Percentiles rank a stretch among this genome's conserved stretches.
Conservation (phyloP, 2,329 filamentous ascomycete species). For the Xylariomycetidae sp. region DNA sequence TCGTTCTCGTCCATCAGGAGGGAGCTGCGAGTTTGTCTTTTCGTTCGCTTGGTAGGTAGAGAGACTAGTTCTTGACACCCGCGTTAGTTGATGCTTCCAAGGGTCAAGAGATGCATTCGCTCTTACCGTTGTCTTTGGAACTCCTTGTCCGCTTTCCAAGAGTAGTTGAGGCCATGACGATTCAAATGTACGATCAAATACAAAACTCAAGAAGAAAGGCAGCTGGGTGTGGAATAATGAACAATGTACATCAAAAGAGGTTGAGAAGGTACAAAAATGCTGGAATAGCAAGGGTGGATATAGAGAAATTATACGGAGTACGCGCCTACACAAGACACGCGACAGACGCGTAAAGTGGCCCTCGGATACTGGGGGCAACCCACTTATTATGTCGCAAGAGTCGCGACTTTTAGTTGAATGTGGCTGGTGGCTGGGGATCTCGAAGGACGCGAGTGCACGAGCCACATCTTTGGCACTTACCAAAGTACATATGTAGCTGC, state of each 20-base stretch:
- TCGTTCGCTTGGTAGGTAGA: conserved; percentile 41
- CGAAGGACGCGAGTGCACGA: background rate
- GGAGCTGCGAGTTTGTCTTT: conserved; percentile 37
- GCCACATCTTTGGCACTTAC: too few species aligned
- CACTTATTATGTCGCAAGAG: too few species aligned
- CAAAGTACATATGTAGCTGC: too few species aligned
- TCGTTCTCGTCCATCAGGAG: conserved; percentile 63
- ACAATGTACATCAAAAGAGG: background rate
- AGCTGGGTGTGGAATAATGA: background rate
- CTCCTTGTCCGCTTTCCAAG: conserved; percentile 44
- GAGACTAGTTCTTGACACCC: conserved; percentile 19
- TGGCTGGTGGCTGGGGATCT: background rate
- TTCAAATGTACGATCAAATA: background rate
- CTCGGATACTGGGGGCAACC: too few species aligned
- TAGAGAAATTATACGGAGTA: too few species aligned
- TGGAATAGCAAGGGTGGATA: too few species aligned
- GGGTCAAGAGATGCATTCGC: conserved; percentile 7
- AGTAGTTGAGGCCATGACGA: conserved; percentile 27
- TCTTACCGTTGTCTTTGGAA: conserved; percentile 31
- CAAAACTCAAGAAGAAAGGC: background rate
- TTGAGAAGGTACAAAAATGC: conserved; percentile 1
- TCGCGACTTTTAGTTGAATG: too few species aligned
- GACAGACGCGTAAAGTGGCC: too few species aligned
- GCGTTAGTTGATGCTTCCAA: conserved; percentile 15
- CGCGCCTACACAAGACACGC: too few species aligned